These are phyloP conservation scores for Hygrophorus russula DNA, from an alignment of 768 basidiomycete species.

Conservation along the genomic window DNA sequence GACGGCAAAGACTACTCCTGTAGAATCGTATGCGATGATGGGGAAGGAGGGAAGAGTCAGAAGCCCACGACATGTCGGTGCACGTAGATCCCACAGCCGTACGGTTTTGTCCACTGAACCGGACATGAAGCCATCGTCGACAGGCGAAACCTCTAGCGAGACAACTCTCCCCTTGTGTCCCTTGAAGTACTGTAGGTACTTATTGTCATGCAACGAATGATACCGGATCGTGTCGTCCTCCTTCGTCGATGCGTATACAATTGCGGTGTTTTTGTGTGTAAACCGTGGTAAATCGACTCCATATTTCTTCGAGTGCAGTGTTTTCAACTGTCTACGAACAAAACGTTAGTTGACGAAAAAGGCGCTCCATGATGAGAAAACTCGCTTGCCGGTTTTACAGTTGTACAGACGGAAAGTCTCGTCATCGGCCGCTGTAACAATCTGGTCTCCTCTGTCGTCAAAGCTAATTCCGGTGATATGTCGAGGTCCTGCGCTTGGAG, in stretches of 20 bases:
- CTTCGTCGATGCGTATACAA: constrained; percentile 89
- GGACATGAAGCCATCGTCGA: constrained; percentile 94
- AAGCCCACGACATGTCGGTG: constrained; percentile 66
- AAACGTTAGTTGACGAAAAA: constrained; percentile 10
- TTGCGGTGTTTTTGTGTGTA: constrained; percentile 80
- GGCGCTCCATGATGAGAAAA: constrained; percentile 19
- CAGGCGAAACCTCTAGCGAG: constrained; percentile 84
- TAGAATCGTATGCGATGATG: constrained; percentile 74
- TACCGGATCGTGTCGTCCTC: constrained; percentile 93
- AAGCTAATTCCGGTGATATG: constrained; percentile 86
- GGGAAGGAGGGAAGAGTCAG: constrained; percentile 66
- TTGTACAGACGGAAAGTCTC: constrained; percentile 86
- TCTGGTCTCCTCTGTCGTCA: constrained; percentile 79
- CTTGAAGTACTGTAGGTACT: constrained; percentile 90
- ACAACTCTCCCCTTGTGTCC: constrained; percentile 87
- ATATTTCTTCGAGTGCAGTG: constrained; percentile 89
- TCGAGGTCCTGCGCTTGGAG: constrained; percentile 37
- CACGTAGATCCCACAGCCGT: constrained; percentile 89
- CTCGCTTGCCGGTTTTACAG: constrained; percentile 90
- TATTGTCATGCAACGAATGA: constrained; percentile 93
- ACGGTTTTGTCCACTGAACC: constrained; percentile 91
- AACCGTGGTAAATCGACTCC: constrained; percentile 92
- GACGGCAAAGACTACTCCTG: constrained; percentile 80
- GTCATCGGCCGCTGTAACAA: constrained; percentile 85
- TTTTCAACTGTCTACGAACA: constrained; percentile 54